Conservation (phyloP, 2,329 filamentous ascomycete species). For the Diaporthe sp. region DNA sequence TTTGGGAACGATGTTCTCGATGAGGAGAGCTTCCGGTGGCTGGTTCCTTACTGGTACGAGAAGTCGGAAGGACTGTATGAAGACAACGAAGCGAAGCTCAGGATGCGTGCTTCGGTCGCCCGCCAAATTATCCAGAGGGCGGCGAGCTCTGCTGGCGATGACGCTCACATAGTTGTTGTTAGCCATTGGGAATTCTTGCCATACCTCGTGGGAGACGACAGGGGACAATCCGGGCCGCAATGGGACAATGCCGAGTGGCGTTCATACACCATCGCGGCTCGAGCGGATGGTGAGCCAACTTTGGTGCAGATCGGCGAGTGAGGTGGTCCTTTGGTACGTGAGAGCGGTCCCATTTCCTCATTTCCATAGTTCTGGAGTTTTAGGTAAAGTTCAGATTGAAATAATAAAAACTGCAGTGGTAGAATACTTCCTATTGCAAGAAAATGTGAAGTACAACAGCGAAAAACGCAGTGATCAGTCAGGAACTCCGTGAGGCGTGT, state of each 20-base stretch:
- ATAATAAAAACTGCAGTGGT: too few species aligned
- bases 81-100: neutral
- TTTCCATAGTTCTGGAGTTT: neutral
- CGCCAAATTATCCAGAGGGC: neutral
- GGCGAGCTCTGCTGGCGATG: neutral
- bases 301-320: neutral
- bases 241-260: neutral
- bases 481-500: too few species aligned
- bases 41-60: neutral
- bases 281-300: neutral
- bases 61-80: neutral
- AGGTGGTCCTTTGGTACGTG: neutral
- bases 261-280: neutral
- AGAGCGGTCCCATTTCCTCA: neutral
- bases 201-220: neutral
- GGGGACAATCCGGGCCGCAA: too few species aligned
- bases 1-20: neutral
- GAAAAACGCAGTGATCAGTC: too few species aligned
- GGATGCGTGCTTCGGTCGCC: neutral
- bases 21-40: neutral
- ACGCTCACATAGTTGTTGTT: neutral
- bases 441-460: too few species aligned
- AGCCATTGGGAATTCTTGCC: neutral
- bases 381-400: too few species aligned
- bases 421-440: too few species aligned